Base-by-base conservation (phyloP, 2,329 filamentous ascomycete genomes). In the Aspergillus sp. region DNA sequence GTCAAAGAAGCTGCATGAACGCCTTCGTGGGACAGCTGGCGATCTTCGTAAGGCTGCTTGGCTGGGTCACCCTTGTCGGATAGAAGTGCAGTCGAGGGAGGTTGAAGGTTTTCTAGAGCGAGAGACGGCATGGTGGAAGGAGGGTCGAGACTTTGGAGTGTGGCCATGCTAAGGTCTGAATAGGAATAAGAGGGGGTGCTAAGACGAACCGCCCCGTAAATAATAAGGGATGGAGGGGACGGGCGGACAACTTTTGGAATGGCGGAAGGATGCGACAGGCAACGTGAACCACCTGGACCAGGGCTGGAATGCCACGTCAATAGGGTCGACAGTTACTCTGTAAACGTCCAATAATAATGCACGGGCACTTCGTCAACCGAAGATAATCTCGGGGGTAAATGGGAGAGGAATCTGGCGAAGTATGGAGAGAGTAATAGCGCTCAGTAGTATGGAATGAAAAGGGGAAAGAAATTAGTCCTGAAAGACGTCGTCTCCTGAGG, bases 301-400 rank as follows among this genome's bases (percentile, higher is more conserved):
- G 48, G 49, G 47, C 53, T 57, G 51, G 50, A 64, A 61, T 64
- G 61, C 59, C 62, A 62, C 59, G 59, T 63, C 57, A 52, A 56
- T 57, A 43, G 46, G 43, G 45, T 48, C 43, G 49, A 48, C 43
- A 42, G 48, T 52, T 48, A 45, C 48, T 43, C 54, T 49, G n/a
- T 8, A 39, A n/a, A n/a, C n/a, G n/a, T 6, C 5, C 5, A 32
- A 39, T 26, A 38, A 38, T 49, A 45, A 53, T 48, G 51, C 48
- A 52, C 45, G 52, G 51, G 52, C 48, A 55, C 49, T 49, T 53
- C 42, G 45, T 42, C 46, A 44, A 19, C 33, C 28, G n/a, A 28
- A 7, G 7, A 27, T 39, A 32, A 30, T 35, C 6, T 39, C 29
- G 38, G 38, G 29, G 26, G 38, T 33, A 12, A 12, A 8, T 39